Evolutionary conservation across 2,329 filamentous ascomycete genomes (phyloP), one percentile per base, ranked within the genome.

Genomic region (Teratosphaeria viscida): DNA sequence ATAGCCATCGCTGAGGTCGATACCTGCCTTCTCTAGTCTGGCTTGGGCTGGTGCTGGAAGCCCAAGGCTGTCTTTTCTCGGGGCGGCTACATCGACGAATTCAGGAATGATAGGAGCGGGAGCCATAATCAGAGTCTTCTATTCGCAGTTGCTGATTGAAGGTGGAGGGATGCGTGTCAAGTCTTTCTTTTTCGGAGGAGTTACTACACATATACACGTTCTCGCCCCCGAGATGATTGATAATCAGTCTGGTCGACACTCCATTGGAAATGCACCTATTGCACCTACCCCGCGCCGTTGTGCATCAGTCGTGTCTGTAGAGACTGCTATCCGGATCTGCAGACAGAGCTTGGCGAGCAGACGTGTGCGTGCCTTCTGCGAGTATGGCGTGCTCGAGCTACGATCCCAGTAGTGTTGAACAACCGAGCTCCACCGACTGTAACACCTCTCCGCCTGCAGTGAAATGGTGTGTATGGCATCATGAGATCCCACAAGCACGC

Each of bases 1-100:
- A 64, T 90, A 90, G 0, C 87, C 87, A 0, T 82, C 74, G 0
- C 84, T 86, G 2, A 90, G 76, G 68, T 90, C 85, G 57, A 90
- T 80, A 1, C 84, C 86, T 0, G 85, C 85, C 62, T 87, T 88
- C 64, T 84, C 81, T 0, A 90, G 77, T 3, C 87, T 79, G 55
- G 78, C 75, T 1, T 79, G 77, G 1, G 86, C 75, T 1, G 81
- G 66, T 10, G 77, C 77, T 2, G 87, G 87, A 6, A 90, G 75
- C 0, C 77, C 79, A 0, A 90, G 76, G 0, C 75, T 84, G 68
- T 89, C 85, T 66, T 88, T 89, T 62, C 74, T 79, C 0, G 81
- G 86, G 61, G 81, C 73, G 6, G 80, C 81, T 14, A 84, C 81
- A 68, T 90, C 87, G 47, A 80, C 79, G 62, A 89, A 88, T 3